A percentile compares a stretch with the other conserved stretches of the same genome.
phyloP scores from a whole-genome alignment of 352 stramenopile genomes.

The Phytophthora sansomeana region DNA sequence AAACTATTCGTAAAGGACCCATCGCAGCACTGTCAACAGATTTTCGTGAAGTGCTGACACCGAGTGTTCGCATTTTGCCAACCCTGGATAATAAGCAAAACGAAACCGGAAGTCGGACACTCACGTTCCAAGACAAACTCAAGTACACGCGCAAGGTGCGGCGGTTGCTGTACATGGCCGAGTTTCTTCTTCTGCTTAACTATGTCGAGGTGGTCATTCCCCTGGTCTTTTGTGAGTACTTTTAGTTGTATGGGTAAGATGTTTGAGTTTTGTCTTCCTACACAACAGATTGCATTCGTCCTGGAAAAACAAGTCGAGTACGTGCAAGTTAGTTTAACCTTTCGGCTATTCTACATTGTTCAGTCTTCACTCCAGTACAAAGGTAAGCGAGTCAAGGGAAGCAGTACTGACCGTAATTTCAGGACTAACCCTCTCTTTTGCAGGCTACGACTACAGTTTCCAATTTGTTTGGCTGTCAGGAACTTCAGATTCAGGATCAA shows the following conservation, averaged over 20 bases:
- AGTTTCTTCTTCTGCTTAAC: constrained; percentile 23
- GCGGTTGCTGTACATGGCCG: constrained; percentile 17
- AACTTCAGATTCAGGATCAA: no score
- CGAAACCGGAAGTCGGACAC: no score
- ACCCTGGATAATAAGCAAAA: no score
- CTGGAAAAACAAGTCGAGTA: constrained; percentile 29
- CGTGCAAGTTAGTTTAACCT: constrained; percentile 34
- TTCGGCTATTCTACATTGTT: constrained; percentile 44
- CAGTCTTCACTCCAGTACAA: constrained; percentile 11
- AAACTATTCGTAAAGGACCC: no score
- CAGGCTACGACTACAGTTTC: constrained; percentile 11
- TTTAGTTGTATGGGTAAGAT: no score
- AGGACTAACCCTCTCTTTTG: not conserved
- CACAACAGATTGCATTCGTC: constrained; percentile 48
- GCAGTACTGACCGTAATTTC: not conserved
- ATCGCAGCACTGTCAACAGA: no score
- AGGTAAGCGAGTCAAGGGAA: no score
- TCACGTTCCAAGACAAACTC: no score
- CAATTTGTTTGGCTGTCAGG: constrained; percentile 1
- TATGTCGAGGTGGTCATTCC: constrained; percentile 28
- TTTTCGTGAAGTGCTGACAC: no score
- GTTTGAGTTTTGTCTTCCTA: no score
- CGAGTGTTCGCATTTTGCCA: no score
- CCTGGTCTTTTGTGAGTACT: constrained; percentile 26
- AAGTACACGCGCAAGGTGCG: not conserved